phyloP scores from a whole-genome alignment of 805 yeast species.

The Suhomyces xylopsoci region DNA sequence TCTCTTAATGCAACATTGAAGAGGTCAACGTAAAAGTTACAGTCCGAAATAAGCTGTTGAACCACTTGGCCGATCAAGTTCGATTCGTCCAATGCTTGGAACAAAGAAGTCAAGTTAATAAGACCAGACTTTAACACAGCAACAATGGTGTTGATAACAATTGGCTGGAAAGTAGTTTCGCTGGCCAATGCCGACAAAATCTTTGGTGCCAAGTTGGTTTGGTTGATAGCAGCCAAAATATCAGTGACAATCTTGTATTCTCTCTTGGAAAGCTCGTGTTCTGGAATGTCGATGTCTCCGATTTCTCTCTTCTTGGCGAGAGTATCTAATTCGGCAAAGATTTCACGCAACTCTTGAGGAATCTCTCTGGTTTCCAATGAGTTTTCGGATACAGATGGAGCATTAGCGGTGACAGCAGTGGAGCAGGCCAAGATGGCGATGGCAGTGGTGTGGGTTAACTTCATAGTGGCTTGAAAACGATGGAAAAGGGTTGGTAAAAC shows the following conservation, averaged over 20 bases:
- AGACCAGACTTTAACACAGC: constrained; percentile 31
- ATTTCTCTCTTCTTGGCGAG: constrained; percentile 30
- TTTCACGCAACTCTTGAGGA: constrained; percentile 15
- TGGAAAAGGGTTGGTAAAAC: neutral
- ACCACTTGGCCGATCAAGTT: constrained; percentile 33
- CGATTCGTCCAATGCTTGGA: constrained; percentile 35
- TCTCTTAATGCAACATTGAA: constrained; percentile 29
- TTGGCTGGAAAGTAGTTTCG: constrained; percentile 23
- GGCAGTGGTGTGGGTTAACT: constrained; percentile 28
- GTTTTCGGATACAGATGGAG: constrained; percentile 23
- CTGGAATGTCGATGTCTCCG: neutral
- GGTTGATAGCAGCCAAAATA: constrained; percentile 35
- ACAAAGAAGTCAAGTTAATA: constrained; percentile 29
- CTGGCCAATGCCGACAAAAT: constrained; percentile 33
- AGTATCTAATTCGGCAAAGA: constrained; percentile 21
- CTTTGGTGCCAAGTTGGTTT: constrained; percentile 34
- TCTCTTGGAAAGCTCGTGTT: constrained; percentile 26
- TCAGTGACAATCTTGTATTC: constrained; percentile 40
- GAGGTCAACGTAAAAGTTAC: constrained; percentile 34
- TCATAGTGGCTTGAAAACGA: constrained; percentile 19
- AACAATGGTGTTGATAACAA: constrained; percentile 26
- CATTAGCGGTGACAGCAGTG: constrained; percentile 27
- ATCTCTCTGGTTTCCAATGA: constrained; percentile 8
- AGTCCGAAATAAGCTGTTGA: constrained; percentile 36
- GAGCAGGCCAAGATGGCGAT: constrained; percentile 25